These are phyloP conservation scores for Leonotis leonurus DNA, from an alignment of 257 asterid species.

Conservation along the genomic window DNA sequence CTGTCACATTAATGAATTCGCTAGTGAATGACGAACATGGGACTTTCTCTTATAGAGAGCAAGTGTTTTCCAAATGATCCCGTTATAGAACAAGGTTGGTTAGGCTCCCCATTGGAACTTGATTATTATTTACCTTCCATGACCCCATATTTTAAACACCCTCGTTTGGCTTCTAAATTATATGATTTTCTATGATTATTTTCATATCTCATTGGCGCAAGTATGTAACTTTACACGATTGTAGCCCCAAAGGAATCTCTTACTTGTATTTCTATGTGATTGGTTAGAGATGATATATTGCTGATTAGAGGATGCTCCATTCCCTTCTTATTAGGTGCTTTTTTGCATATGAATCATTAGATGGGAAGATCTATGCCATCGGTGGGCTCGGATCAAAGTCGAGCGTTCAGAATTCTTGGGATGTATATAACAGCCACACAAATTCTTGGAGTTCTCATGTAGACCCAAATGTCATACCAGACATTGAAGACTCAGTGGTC, in stretches of 20 bases:
- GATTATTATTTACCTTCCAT: neutral
- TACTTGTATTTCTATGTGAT: neutral
- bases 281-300: neutral
- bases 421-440: slow-evolving; percentile 42
- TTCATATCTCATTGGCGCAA: neutral
- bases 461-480: slow-evolving; percentile 38
- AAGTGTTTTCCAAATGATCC: neutral
- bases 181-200: neutral
- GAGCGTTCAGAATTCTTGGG: slow-evolving; percentile 54
- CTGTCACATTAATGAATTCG: neutral
- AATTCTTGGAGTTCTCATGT: slow-evolving; percentile 43
- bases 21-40: neutral
- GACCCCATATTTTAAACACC: neutral
- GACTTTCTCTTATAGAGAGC: neutral
- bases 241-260: neutral
- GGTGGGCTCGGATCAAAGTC: slow-evolving; percentile 64
- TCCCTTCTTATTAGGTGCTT: slow-evolving; percentile 45
- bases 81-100: neutral
- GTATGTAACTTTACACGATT: neutral
- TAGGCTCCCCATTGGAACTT: neutral
- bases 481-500: slow-evolving; percentile 52
- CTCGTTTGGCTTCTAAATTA: neutral
- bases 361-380: slow-evolving; percentile 57
- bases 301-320: slow-evolving; percentile 15
- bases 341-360: slow-evolving; percentile 51